A percentile compares a stretch with the other conserved stretches of the same genome.
Conservation (phyloP, 2,329 filamentous ascomycete genomes). For the Trichoderma aggressivum region DNA sequence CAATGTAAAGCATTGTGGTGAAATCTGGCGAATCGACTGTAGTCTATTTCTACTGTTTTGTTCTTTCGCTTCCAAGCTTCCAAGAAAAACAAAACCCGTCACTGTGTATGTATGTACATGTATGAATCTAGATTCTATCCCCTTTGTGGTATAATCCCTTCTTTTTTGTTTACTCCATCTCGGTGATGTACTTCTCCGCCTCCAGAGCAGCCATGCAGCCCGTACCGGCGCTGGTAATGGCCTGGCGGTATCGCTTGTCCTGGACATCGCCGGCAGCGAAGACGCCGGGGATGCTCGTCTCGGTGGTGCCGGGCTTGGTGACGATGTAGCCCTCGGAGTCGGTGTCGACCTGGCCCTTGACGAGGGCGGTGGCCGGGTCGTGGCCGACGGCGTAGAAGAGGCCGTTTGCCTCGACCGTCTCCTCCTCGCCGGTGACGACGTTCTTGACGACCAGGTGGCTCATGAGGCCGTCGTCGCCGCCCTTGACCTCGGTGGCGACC, state of each 20-base stretch:
- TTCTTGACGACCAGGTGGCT: slow-evolving; percentile 82
- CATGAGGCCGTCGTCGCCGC: slow-evolving; percentile 84
- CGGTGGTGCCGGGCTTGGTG: slow-evolving; percentile 82
- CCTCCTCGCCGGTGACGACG: slow-evolving; percentile 68
- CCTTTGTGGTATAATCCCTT: not conserved
- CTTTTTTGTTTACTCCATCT: slow-evolving; percentile 51
- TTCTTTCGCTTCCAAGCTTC: not conserved
- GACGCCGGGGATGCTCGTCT: slow-evolving; percentile 85
- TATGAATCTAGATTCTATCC: slow-evolving; percentile 7
- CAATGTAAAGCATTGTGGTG: not conserved
- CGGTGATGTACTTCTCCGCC: slow-evolving; percentile 87
- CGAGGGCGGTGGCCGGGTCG: slow-evolving; percentile 84
- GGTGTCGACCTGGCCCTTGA: slow-evolving; percentile 85
- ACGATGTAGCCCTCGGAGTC: slow-evolving; percentile 89
- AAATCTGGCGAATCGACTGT: not conserved
- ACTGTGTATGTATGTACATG: not conserved
- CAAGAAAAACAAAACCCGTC: not conserved
- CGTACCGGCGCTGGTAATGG: slow-evolving; percentile 92
- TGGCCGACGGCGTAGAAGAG: slow-evolving; percentile 98
- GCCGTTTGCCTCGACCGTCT: slow-evolving; percentile 85
- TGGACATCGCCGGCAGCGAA: slow-evolving; percentile 98
- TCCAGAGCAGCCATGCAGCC: slow-evolving; percentile 95
- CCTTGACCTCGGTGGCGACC: slow-evolving; percentile 76
- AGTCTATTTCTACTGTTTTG: not conserved
- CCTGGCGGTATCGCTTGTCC: slow-evolving; percentile 97